Evolutionary conservation across 805 yeast species (phyloP).

Genomic region (Yarrowia sp.): DNA sequence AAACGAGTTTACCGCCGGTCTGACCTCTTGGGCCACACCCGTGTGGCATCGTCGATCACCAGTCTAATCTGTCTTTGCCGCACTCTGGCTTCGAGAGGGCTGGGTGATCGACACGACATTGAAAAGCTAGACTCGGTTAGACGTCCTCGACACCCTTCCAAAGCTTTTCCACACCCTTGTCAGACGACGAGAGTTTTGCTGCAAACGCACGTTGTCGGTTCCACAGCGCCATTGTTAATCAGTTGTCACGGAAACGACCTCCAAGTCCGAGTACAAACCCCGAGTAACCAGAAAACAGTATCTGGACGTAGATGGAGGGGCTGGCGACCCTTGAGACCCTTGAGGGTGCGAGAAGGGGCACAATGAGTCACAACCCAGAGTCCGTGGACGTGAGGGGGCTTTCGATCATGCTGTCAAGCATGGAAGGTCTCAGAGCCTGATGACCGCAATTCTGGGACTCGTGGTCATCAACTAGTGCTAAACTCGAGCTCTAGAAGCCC

Average conservation of each 20-base stretch:
- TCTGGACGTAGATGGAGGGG: too few species aligned
- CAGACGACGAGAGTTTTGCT: slow-evolving; percentile 10
- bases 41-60: neutral
- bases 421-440: too few species aligned
- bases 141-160: slow-evolving; percentile 16
- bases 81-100: neutral
- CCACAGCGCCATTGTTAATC: neutral
- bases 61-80: neutral
- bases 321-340: too few species aligned
- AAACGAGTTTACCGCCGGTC: too few species aligned
- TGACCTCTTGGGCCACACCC: too few species aligned
- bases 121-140: neutral
- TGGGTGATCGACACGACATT: slow-evolving; percentile 12
- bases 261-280: neutral
- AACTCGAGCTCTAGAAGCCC: too few species aligned
- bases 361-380: too few species aligned
- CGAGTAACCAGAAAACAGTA: neutral
- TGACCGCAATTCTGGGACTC: too few species aligned
- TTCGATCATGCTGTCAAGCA: too few species aligned
- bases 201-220: slow-evolving; percentile 6
- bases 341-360: too few species aligned
- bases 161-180: slow-evolving; percentile 32
- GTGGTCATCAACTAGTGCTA: too few species aligned
- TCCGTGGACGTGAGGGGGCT: too few species aligned
- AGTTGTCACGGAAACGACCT: slow-evolving; percentile 10